Percentiles rank a stretch among this genome's conserved stretches.
Conservation (phyloP, 805 yeast species). For the Sugiyamaella qingdaonensis region DNA sequence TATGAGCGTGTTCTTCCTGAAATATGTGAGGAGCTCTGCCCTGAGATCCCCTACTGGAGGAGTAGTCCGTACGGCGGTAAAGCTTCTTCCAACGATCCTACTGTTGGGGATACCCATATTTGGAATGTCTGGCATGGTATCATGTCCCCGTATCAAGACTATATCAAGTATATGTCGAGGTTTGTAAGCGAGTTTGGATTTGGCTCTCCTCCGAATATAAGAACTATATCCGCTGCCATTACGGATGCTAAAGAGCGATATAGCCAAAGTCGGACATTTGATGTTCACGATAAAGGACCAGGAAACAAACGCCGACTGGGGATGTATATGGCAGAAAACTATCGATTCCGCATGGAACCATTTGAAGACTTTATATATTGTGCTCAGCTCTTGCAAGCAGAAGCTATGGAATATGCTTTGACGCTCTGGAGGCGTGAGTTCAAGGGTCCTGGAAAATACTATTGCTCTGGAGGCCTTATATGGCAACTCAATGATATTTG, state of each 20-base stretch:
- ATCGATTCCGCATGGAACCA: constrained; percentile 28
- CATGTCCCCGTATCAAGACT: constrained; percentile 41
- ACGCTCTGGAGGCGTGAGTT: constrained; percentile 44
- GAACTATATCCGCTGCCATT: constrained; percentile 36
- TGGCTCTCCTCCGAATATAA: constrained; percentile 40
- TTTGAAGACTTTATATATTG: constrained; percentile 40
- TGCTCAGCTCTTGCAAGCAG: constrained; percentile 48
- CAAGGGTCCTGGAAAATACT: constrained; percentile 34
- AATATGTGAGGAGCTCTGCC: constrained; percentile 4
- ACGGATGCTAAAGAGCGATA: constrained; percentile 36
- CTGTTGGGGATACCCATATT: constrained; percentile 48
- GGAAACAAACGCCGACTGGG: constrained; percentile 44
- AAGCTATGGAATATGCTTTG: constrained; percentile 44
- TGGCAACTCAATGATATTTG: constrained; percentile 54
- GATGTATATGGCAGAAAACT: constrained; percentile 42
- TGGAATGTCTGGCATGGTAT: constrained; percentile 50
- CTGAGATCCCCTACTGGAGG: constrained; percentile 27
- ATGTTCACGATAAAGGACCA: constrained; percentile 46
- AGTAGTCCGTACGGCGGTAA: constrained; percentile 45
- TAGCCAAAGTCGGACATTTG: constrained; percentile 42
- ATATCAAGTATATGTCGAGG: constrained; percentile 42
- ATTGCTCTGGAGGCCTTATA: constrained; percentile 44
- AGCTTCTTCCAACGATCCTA: constrained; percentile 16
- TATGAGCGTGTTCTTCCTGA: constrained; percentile 32
- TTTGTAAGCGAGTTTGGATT: constrained; percentile 52